Conservation (phyloP, 495 filamentous ascomycete genomes). For the Monascus purpureus region DNA sequence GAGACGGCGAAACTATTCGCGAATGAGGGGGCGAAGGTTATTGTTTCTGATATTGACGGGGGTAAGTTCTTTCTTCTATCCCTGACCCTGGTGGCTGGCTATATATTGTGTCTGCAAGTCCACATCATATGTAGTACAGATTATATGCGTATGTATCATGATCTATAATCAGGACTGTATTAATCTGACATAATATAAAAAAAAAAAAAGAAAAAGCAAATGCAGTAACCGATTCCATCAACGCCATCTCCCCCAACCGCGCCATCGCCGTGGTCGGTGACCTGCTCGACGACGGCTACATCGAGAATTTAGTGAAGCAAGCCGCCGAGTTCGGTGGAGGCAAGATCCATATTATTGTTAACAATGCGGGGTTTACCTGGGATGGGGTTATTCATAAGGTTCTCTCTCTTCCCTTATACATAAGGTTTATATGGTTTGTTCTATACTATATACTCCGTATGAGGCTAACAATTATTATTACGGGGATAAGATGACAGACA, state of each 20-base stretch:
- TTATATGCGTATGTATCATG: too few species aligned
- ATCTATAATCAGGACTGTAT: too few species aligned
- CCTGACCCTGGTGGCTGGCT: too few species aligned
- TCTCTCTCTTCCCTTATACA: constrained; percentile 1
- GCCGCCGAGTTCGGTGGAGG: constrained; percentile 67
- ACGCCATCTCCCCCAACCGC: constrained; percentile 39
- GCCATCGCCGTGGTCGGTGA: constrained; percentile 63
- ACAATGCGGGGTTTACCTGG: constrained; percentile 84
- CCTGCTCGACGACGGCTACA: constrained; percentile 50
- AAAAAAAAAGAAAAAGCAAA: constrained; percentile 43
- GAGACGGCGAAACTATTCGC: constrained; percentile 70
- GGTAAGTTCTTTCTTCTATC: too few species aligned
- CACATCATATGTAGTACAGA: too few species aligned
- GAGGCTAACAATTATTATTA: neutral
- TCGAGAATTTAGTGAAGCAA: constrained; percentile 53
- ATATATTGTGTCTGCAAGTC: too few species aligned
- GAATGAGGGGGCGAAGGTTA: constrained; percentile 71
- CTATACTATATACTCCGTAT: neutral
- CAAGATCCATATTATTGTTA: constrained; percentile 80
- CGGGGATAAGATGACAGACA: constrained; percentile 58
- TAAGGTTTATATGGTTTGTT: too few species aligned
- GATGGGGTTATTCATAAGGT: constrained; percentile 85
- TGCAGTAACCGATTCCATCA: constrained; percentile 49
- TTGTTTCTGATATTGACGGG: constrained; percentile 69
- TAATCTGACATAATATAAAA: constrained; percentile 1